Base-by-base conservation (phyloP, 2,329 filamentous ascomycete species). In the Aspergillus sp. region DNA sequence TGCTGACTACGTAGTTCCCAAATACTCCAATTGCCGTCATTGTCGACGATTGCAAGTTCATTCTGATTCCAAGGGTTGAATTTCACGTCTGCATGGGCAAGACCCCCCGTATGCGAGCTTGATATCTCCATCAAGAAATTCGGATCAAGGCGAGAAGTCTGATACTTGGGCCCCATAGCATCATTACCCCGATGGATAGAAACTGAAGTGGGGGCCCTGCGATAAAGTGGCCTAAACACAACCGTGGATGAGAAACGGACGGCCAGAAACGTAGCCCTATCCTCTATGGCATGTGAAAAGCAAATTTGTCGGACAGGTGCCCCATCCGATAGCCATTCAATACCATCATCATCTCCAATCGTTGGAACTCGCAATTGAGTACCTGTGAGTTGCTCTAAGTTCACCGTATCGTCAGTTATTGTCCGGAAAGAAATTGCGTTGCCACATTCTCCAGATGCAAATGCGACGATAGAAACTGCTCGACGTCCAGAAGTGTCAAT, bases 21-120 rank as follows among this genome's bases (percentile, higher is more conserved):
- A 40, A 86, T 67, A 53, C 74, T 80, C 85, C 85, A 88, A 40
- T 72, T 73, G 1, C 83, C 83, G 31, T 69, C 63, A 45, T 77
- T 75, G 66, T 87, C 83, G 19, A 86, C 69, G 14, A 86, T 73
- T 2, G 77, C 84, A 57, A 87, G 68, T 64, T 85, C 81, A n/a
- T 77, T 76, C 56, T 81, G 77, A 66, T 83, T 82, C 75, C 80
- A 83, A 4, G 84, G 84, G 64, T 87, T 86, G 69, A 87, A 87
- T 6, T 78, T 68, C 11, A 87, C 75, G 69, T 86, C 79, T 1
- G 79, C 79, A 67, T 85, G 83, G 3, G 78, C 62, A 31, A 68
- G 66, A 1, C 76, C 79, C 11, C 79, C 81, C 2, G 79, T 83
- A 24, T 77, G 66, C 2, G 71, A 67, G 14, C 69, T 68, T 2